These are phyloP conservation scores for Candida awuae DNA, from an alignment of 805 yeast species.

Conservation along the genomic window DNA sequence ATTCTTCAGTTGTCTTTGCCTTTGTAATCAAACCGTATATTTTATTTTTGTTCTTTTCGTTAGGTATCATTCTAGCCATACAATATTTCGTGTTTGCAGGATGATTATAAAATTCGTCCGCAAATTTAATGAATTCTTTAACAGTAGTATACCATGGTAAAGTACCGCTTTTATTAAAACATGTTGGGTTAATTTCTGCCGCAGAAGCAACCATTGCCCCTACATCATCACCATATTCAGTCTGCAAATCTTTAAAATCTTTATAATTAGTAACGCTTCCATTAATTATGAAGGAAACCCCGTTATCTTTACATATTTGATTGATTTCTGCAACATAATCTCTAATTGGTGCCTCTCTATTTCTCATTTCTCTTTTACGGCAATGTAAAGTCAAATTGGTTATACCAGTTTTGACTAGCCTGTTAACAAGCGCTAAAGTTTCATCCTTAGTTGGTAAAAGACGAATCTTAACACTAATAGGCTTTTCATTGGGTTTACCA, in stretches of 20 bases:
- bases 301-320: conserved; percentile 48
- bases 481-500: conserved; percentile 67
- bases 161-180: conserved; percentile 43
- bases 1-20: conserved; percentile 47
- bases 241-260: conserved; percentile 48
- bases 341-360: conserved; percentile 73
- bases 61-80: conserved; percentile 65
- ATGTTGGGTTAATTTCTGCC: conserved; percentile 82
- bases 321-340: conserved; percentile 57
- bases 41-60: conserved; percentile 26
- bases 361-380: conserved; percentile 82
- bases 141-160: conserved; percentile 48
- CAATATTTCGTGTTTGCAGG: conserved; percentile 75
- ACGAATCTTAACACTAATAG: conserved; percentile 88
- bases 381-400: conserved; percentile 85
- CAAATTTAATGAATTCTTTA: conserved; percentile 47
- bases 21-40: conserved; percentile 50
- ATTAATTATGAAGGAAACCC: conserved; percentile 71
- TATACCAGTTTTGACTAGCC: conserved; percentile 70
- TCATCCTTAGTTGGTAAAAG: conserved; percentile 56
- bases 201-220: conserved; percentile 93
- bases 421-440: conserved; percentile 50
- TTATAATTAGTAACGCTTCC: conserved; percentile 57
- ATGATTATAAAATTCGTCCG: conserved; percentile 51
- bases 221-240: conserved; percentile 46